These are phyloP conservation scores for Fusarium cyanostomum DNA, from an alignment of 2,329 filamentous ascomycete species.

Conservation along the genomic window DNA sequence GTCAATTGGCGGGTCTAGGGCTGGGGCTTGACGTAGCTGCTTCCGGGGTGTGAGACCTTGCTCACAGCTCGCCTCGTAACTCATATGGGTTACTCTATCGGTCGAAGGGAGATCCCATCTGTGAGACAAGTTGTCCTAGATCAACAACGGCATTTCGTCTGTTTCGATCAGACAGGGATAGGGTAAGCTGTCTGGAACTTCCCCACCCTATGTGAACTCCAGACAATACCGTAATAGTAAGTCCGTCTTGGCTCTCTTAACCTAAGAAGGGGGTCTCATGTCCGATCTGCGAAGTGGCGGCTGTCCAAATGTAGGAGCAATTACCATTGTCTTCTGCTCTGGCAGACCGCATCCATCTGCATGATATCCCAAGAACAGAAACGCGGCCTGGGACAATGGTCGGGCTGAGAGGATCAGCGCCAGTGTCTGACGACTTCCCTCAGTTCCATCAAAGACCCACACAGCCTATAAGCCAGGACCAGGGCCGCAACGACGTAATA, in stretches of 20 bases:
- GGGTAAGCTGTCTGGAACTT: conserved; percentile 3
- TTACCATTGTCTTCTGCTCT: background rate
- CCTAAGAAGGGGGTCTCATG: background rate
- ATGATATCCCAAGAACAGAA: conserved; percentile 5
- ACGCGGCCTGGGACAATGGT: background rate
- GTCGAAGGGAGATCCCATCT: conserved; percentile 7
- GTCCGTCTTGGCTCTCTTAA: background rate
- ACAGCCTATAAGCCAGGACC: conserved; percentile 8
- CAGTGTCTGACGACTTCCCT: background rate
- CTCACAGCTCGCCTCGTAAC: conserved; percentile 9
- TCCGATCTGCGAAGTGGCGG: background rate
- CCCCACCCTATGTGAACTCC: conserved; percentile 10
- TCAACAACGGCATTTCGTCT: conserved; percentile 15
- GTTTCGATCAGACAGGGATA: conserved; percentile 5
- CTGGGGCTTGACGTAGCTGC: conserved; percentile 1
- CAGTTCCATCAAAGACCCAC: conserved; percentile 20
- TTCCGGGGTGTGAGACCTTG: background rate
- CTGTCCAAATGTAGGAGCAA: background rate
- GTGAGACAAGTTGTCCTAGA: conserved; percentile 12
- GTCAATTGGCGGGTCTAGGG: conserved; percentile 9
- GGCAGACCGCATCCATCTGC: conserved; percentile 5
- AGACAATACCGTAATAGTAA: background rate
- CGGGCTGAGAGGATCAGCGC: background rate
- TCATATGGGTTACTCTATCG: background rate
- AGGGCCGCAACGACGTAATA: conserved; percentile 22